Percentiles rank a stretch among this genome's conserved stretches.
Evolutionary conservation across 345 rosid species (phyloP).

Genomic region (Cardamine occulta): DNA sequence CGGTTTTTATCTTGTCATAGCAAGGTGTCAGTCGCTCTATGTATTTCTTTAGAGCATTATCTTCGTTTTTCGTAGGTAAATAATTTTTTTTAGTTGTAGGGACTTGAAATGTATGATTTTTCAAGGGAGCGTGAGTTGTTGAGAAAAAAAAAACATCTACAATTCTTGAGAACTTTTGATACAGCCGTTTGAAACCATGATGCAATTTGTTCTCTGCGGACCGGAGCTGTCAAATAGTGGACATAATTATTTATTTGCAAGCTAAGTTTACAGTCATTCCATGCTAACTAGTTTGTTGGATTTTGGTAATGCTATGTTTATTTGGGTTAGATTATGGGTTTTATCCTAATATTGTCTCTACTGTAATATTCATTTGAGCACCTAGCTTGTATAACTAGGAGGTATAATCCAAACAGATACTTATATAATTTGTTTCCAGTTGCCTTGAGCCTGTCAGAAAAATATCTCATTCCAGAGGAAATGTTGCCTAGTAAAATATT

Average conservation of each 20-base stretch:
- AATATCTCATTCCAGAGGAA: constrained; percentile 8
- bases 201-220: constrained; percentile 19
- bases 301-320: constrained; percentile 11
- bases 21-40: constrained; percentile 6
- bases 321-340: constrained; percentile 15
- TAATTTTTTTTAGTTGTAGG: constrained; percentile 7
- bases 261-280: constrained; percentile 20
- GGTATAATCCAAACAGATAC: constrained; percentile 20
- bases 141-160: constrained; percentile 1
- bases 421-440: not conserved
- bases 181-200: constrained; percentile 18
- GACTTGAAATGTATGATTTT: constrained; percentile 6
- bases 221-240: constrained; percentile 17
- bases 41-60: constrained; percentile 9
- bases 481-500: not conserved
- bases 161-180: constrained; percentile 25
- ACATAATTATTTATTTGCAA: constrained; percentile 4
- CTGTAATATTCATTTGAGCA: constrained; percentile 2
- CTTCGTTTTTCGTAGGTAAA: constrained; percentile 9
- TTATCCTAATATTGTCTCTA: constrained; percentile 2
- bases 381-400: constrained; percentile 15
- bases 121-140: constrained; percentile 12
- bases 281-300: constrained; percentile 23
- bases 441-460: not conserved
- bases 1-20: not conserved